Evolutionary conservation across 2,329 filamentous ascomycete species (phyloP), one percentile per base, ranked within the genome.

Genomic region (Alternaria sp.): DNA sequence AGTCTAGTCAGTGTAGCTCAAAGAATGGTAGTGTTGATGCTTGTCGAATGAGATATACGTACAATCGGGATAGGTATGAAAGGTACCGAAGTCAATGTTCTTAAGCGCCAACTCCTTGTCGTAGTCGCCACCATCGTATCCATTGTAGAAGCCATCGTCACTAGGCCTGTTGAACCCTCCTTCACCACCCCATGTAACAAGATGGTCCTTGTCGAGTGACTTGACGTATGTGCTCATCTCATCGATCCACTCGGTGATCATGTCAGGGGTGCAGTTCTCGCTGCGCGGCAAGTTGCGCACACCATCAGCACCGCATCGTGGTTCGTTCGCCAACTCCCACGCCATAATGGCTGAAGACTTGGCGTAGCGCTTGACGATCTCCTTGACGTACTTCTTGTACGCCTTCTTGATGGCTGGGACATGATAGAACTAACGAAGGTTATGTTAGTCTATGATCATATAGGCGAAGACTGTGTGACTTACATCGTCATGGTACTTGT

Each of bases 141-240:
- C 78, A 28, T 80, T 79, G 71, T 82, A 82, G 9, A 76, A 76
- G 64, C 78, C 78, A 57, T 81, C 79, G 33, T 66, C 67, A 14
- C 61, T 67, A 14, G 63, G 4, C 37, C 65, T 60, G 49, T 75
- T 75, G 55, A 81, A 77, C 58, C 78, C 79, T 23, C 81, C 81
- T 63, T 82, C 86, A 25, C 84, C 85, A 45, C 87, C 86, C 66
- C 82, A 85, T 12, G 86, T 87, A 6, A 88, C 85, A 10, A 88
- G 79, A 71, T 87, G 86, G 65, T 85, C 74, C 0, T 76, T 65
- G 71, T 88, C 86, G 5, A 88, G 68, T 14, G 73, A 78, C 76
- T 87, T 87, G 79, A 88, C 80, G 69, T 83, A 87, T 0, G 82
- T 79, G 74, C 83, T 86, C 80, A 88, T 87, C 71, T 87, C 85